Evolutionary conservation across 208 protist species (phyloP).

Genomic region (Leishmania braziliensis): DNA sequence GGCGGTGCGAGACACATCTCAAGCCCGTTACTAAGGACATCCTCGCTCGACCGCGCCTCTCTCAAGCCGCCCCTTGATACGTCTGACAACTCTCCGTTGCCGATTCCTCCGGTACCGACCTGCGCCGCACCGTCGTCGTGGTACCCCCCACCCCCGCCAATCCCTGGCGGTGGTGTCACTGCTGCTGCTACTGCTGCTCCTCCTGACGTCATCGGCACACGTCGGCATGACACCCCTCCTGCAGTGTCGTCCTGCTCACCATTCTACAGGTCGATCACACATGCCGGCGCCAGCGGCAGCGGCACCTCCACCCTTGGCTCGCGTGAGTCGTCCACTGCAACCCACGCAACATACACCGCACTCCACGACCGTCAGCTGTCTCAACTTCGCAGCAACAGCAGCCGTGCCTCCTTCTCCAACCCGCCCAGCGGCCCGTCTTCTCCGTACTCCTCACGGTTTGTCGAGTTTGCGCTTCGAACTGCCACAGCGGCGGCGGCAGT

Average conservation of each 20-base stretch:
- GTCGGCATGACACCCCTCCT: neutral
- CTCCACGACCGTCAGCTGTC: neutral
- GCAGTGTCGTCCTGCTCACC: slow-evolving; percentile 3
- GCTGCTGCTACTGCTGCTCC: neutral
- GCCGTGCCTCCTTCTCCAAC: neutral
- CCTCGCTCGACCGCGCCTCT: neutral
- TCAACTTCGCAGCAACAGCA: neutral
- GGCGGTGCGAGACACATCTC: neutral
- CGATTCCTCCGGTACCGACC: slow-evolving; percentile 5
- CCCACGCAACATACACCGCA: neutral
- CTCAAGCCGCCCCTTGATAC: neutral
- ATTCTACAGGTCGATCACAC: slow-evolving; percentile 5
- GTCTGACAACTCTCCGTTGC: slow-evolving; percentile 14
- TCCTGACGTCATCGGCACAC: neutral
- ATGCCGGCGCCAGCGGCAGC: slow-evolving; percentile 5
- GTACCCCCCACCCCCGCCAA: neutral
- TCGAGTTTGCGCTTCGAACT: slow-evolving; percentile 19
- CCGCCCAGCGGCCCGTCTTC: neutral
- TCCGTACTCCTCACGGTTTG: slow-evolving; percentile 20
- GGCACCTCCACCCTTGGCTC: neutral
- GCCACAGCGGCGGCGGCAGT: slow-evolving; percentile 10
- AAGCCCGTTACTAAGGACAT: neutral
- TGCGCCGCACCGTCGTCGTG: neutral
- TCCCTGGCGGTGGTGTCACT: neutral
- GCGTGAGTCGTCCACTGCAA: slow-evolving; percentile 11